phyloP scores from a whole-genome alignment of 2,329 filamentous ascomycete species.

The Mollisiaceae sp. region DNA sequence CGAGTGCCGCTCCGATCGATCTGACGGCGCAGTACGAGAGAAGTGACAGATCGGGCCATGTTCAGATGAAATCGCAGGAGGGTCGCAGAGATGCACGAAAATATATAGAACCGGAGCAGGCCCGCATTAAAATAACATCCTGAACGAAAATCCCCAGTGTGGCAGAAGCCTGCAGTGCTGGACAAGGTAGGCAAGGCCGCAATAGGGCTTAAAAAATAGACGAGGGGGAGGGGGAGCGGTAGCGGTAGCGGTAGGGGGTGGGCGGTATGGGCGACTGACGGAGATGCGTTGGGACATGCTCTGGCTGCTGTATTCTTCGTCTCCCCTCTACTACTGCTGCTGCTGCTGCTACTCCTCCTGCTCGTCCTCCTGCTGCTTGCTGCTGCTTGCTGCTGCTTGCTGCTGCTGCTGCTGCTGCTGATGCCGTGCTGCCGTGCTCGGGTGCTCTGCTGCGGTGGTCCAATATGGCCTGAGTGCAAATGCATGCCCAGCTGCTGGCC shows the following conservation, averaged over 20 bases:
- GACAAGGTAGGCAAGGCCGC: conserved; percentile 25
- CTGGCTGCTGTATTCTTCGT: neutral
- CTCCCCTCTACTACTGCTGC: neutral
- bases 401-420: neutral
- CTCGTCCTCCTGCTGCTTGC: neutral
- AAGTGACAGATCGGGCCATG: conserved; percentile 29
- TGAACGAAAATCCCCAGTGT: conserved; percentile 29
- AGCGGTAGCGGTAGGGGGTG: neutral
- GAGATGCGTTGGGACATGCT: conserved; percentile 14
- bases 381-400: conserved; percentile 8
- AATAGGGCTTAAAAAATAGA: conserved; percentile 22
- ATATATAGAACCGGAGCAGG: conserved; percentile 28
- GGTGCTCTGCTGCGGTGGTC: conserved; percentile 19
- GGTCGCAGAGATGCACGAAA: conserved; percentile 21
- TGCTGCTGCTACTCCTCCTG: neutral
- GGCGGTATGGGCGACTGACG: neutral
- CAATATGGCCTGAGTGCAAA: neutral
- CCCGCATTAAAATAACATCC: conserved; percentile 25
- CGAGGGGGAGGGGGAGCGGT: conserved; percentile 20
- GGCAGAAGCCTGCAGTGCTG: conserved; percentile 22
- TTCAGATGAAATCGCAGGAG: conserved; percentile 24
- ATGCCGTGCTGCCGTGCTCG: conserved; percentile 7
- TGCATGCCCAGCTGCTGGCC: neutral
- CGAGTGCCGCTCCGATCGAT: conserved; percentile 19
- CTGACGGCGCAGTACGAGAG: conserved; percentile 11